Evolutionary conservation across 1,284 basidiomycete species (phyloP), one percentile per base, ranked within the genome.

Genomic region (Vanrija pseudolonga): DNA sequence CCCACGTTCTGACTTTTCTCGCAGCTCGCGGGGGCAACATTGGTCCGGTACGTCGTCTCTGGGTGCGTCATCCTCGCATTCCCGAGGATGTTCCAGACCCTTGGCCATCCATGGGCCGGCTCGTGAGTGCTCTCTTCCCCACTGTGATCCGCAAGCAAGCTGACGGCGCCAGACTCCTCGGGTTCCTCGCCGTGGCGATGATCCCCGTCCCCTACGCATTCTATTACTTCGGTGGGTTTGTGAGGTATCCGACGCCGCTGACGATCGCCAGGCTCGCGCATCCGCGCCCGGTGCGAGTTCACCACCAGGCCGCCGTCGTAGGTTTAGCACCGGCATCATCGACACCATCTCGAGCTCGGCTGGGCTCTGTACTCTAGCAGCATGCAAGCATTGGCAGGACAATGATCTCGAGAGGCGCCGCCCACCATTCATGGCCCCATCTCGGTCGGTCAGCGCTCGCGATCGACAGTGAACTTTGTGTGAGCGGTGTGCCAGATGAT

Each of bases 141-240:
- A 32, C 11, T 12, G 2, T 12, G 2, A 32, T 26, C 5, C 32
- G 6, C 32, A 32, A 2, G 32, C 32, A 32, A 26, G 4, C 32
- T 32, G 32, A 32, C 32, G 28, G 5, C 24, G 8, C 12, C 32
- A 32, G 32, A 9, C 32, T 32, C 32, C 32, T 32, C 32, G 32
- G 32, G 11, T 63, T 66, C 47, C 28, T 66, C 6, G 65, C 55
- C 15, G 26, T 62, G 8, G 57, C 55, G 5, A 41, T 66, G 45
- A 60, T 60, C 15, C 63, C 65, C 17, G 60, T 64, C 2, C 65
- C 65, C 11, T 64, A 60, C 41, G 39, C 64, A 4, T 64, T 66
- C 47, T 64, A 64, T 46, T n/a, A 60, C 11, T 60, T 55, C 36
- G 65, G 63, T 65, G 26, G 53, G 61, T 51, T 45, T 2, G 32